phyloP scores from a whole-genome alignment of 805 yeast species.

The Cyberlindnera mycetangii region DNA sequence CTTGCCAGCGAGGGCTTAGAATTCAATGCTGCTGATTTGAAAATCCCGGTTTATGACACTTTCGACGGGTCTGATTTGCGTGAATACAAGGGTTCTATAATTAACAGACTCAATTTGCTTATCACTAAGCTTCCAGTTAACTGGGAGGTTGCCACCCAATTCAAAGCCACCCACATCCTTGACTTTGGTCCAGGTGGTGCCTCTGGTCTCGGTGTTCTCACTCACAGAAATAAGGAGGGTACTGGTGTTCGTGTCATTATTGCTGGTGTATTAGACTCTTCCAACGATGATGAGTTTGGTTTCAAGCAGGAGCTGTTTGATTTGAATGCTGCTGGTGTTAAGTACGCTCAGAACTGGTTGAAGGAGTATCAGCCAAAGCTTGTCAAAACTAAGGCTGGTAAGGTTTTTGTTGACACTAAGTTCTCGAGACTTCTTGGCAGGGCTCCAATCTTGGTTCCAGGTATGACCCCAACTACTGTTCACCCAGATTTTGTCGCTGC shows the following conservation, averaged over 20 bases:
- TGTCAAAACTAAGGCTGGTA: conserved; percentile 68
- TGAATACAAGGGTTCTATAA: conserved; percentile 48
- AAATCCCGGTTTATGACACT: conserved; percentile 90
- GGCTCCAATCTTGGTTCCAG: conserved; percentile 97
- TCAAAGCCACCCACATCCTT: conserved; percentile 79
- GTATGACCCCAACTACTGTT: conserved; percentile 99
- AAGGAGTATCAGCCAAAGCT: conserved; percentile 83
- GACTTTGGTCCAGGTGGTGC: conserved; percentile 99
- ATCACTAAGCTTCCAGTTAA: conserved; percentile 87
- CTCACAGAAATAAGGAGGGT: conserved; percentile 98
- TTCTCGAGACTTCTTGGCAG: conserved; percentile 88
- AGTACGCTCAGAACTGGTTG: conserved; percentile 89
- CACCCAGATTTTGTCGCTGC: conserved; percentile 93
- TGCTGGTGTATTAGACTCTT: conserved; percentile 83
- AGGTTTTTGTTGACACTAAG: conserved; percentile 87
- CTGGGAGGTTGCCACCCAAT: conserved; percentile 90
- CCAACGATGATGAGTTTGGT: conserved; percentile 82
- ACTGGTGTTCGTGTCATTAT: conserved; percentile 93
- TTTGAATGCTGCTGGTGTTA: conserved; percentile 52
- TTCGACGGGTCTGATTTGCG: conserved; percentile 79
- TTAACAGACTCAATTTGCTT: conserved; percentile 70
- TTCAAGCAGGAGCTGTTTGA: conserved; percentile 94
- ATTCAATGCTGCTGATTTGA: conserved; percentile 52
- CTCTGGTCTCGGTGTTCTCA: conserved; percentile 92
- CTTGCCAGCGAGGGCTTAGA: conserved; percentile 55